Evolutionary conservation across 2,329 filamentous ascomycete genomes (phyloP), one percentile per base, ranked within the genome.

Genomic region (Fusarium equiseti): DNA sequence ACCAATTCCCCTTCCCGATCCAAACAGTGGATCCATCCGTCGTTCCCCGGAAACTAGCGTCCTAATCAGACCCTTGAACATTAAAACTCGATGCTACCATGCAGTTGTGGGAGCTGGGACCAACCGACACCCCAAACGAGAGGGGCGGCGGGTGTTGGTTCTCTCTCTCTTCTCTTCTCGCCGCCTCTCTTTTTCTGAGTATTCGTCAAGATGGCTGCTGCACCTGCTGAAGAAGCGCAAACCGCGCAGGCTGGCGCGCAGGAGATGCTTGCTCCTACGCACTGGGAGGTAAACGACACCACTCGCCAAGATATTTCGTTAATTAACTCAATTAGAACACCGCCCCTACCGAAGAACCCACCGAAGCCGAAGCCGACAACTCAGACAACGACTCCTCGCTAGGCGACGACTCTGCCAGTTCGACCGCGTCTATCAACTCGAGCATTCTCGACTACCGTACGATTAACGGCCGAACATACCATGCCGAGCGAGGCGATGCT

Each of bases 381-480:
- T 50, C 54, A 10, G 69, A 72, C 13, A 18, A 40, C 20, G 70
- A 72, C 32, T 72, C 70, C 3, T 32, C 70, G 3, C 6, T 71
- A 18, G 70, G 70, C 0, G 56, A 73, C 8, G 67, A 68, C 6
- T 24, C 24, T 3, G 38, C 50, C 18, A 73, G 56, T 35, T 72
- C 70, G 2, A 72, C 70, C 0, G 63, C 70, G 1, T 71, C 66
- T 0, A 66, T 72, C 40, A 73, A 66, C 53, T 71, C 70, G 3
- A 72, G 70, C 56, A 72, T 72, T 16, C 53, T 73, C 12, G 44
- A 73, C 12, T 73, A 72, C 13, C 56, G 70, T 4, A 63, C 71
- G 22, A 68, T 73, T n/a, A 71, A 72, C 7, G 70, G 70, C 26
- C 70, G 70, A 1, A 73, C 70, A 4, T 72, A 72, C 18, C 70